Percentiles rank a stretch among this genome's conserved stretches.
Conservation (phyloP, 1,139 yeast genomes). For the Sugiyamaella sp. region DNA sequence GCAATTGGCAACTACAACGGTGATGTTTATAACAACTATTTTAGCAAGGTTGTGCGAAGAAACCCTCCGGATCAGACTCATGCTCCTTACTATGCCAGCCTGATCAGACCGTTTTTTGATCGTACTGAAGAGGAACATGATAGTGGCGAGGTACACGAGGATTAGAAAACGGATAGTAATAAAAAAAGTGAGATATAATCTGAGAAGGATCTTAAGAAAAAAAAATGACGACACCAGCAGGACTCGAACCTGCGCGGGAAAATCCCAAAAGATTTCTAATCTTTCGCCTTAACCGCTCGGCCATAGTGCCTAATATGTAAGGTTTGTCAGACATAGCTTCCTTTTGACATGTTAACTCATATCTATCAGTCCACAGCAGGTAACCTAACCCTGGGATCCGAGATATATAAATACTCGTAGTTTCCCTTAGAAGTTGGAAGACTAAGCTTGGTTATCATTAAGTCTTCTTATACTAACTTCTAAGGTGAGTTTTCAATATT, state of each 20-base stretch:
- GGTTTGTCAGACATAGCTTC: neutral
- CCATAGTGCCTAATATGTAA: constrained; percentile 66
- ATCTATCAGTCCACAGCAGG: neutral
- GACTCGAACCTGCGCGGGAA: constrained; percentile 91
- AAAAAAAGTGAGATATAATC: no score
- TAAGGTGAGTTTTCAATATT: neutral
- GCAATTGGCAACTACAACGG: constrained; percentile 87
- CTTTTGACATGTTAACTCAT: neutral
- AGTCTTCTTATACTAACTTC: neutral
- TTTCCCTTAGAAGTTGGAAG: neutral
- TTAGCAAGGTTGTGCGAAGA: constrained; percentile 44
- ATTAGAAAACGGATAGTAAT: no score
- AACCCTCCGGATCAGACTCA: constrained; percentile 42
- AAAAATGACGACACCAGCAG: constrained; percentile 71
- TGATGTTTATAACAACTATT: constrained; percentile 79
- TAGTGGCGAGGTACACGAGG: no score
- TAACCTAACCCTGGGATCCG: neutral
- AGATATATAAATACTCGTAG: neutral
- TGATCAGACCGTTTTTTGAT: constrained; percentile 47
- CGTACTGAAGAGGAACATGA: constrained; percentile 37
- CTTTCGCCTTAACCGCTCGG: constrained; percentile 84
- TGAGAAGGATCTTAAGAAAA: no score
- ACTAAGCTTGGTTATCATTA: neutral
- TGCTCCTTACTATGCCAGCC: constrained; percentile 46
- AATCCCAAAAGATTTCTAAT: constrained; percentile 82